Percentiles rank a stretch among this genome's conserved stretches.
Evolutionary conservation across 2,329 filamentous ascomycete species (phyloP).

Genomic region (Ophiostoma triangulosporum): DNA sequence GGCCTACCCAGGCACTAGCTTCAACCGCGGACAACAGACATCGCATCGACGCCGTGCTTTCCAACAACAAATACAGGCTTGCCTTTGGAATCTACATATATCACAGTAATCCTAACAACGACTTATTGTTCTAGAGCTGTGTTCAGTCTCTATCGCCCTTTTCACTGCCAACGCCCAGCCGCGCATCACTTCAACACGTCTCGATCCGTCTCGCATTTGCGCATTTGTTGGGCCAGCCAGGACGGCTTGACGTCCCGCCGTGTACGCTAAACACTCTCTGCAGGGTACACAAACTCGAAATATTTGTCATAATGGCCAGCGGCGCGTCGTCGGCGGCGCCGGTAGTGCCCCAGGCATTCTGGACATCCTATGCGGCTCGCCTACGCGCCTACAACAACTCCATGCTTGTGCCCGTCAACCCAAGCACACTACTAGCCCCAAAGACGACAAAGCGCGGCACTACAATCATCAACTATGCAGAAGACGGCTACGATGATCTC

Average conservation of each 20-base stretch:
- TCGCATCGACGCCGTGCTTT: neutral
- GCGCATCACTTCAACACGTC: neutral
- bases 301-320: neutral
- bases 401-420: constrained; percentile 72
- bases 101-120: neutral
- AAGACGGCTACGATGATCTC: constrained; percentile 80
- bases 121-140: neutral
- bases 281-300: neutral
- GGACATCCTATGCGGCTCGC: constrained; percentile 83
- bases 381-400: constrained; percentile 86
- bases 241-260: neutral
- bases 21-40: neutral
- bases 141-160: too few species aligned
- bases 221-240: neutral
- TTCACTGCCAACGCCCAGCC: too few species aligned
- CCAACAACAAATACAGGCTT: neutral
- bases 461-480: constrained; percentile 92
- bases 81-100: neutral
- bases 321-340: constrained; percentile 17
- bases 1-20: neutral
- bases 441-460: constrained; percentile 96
- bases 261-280: neutral
- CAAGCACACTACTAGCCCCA: constrained; percentile 51
- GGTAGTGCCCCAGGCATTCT: constrained; percentile 62
- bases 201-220: neutral